Evolutionary conservation across 2,329 filamentous ascomycete species (phyloP), one percentile per base, ranked within the genome.

Genomic region (Colletotrichum sidae): DNA sequence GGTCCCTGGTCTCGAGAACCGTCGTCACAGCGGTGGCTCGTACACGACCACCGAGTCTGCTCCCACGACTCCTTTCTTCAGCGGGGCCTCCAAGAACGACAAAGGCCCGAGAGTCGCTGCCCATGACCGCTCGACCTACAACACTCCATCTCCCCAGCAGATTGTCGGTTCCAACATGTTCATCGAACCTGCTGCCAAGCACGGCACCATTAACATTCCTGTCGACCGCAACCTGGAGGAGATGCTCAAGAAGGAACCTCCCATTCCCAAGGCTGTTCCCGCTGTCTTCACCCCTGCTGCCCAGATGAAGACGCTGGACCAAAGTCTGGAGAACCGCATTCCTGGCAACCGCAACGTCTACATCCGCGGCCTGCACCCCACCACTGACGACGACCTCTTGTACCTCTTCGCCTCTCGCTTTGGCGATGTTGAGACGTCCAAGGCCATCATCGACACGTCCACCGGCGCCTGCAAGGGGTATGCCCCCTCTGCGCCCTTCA

Each of bases 401-500:
- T 87, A 92, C 72, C 84, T 85, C 47, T 98, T 96, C 80, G 91
- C 95, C 47, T 85, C 88, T 71, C 92, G 95, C 55, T 99, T 98
- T 75, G 96, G 96, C 46, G 90, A 91, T 67, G 96, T 99, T 63
- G 93, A 97, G 80, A 97, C 94, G 70, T 97, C 94, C 74, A 99
- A 99, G 84, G 96, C 96, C 12, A 99, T 99, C 80, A 97, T 99
- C 74, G 96, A 99, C 80, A 91, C 94, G 56, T 90, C 92, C 70
- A 97, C 93, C 53, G 93, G 94, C 66, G 90, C 94, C 69, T 99
- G 96, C 88, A 99, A 99, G 81, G 96, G 96, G 96, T 97, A 81
- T 73, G 86, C 80, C 49, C 8, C 11, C 51, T 47, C 60, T 34
- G 25, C 34, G 47, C 42, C 25, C 33, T 49, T 45, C 4, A 34